phyloP scores from a whole-genome alignment of 1,284 basidiomycete genomes.

The Rhizoctonia solani region DNA sequence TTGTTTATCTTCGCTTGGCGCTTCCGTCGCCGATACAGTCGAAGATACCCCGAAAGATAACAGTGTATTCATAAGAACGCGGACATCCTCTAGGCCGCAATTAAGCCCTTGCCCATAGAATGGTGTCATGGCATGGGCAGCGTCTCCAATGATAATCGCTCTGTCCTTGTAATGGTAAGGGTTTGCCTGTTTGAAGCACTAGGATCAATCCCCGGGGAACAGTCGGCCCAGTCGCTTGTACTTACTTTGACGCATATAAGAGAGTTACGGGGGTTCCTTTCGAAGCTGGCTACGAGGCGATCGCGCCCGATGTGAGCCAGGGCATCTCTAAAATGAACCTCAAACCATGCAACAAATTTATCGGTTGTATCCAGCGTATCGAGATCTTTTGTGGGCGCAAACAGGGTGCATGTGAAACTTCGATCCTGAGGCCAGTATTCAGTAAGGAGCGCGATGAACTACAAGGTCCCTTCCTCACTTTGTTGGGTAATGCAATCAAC shows the following conservation, averaged over 20 bases:
- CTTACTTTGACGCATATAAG: constrained; percentile 89
- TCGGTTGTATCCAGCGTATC: constrained; percentile 65
- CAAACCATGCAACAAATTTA: constrained; percentile 77
- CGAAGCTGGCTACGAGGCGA: constrained; percentile 74
- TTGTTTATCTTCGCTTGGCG: constrained; percentile 52
- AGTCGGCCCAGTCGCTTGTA: constrained; percentile 34
- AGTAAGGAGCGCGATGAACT: not conserved
- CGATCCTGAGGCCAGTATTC: constrained; percentile 59
- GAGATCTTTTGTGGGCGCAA: constrained; percentile 83
- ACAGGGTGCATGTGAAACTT: constrained; percentile 89
- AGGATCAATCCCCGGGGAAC: constrained; percentile 39
- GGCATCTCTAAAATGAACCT: constrained; percentile 84
- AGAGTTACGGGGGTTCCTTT: constrained; percentile 81
- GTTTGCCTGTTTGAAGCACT: constrained; percentile 58
- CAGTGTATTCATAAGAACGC: constrained; percentile 80
- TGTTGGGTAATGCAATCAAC: constrained; percentile 97
- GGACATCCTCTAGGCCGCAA: constrained; percentile 96
- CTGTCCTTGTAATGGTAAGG: constrained; percentile 92
- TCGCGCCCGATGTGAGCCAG: constrained; percentile 81
- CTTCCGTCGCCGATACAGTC: constrained; percentile 43
- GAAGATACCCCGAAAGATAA: constrained; percentile 65
- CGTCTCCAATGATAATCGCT: constrained; percentile 88
- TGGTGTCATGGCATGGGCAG: constrained; percentile 96
- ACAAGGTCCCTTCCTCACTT: constrained; percentile 56
- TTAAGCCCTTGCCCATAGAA: constrained; percentile 99